Base-by-base conservation (phyloP, 257 asterid genomes). In the Gentiana dahurica region DNA sequence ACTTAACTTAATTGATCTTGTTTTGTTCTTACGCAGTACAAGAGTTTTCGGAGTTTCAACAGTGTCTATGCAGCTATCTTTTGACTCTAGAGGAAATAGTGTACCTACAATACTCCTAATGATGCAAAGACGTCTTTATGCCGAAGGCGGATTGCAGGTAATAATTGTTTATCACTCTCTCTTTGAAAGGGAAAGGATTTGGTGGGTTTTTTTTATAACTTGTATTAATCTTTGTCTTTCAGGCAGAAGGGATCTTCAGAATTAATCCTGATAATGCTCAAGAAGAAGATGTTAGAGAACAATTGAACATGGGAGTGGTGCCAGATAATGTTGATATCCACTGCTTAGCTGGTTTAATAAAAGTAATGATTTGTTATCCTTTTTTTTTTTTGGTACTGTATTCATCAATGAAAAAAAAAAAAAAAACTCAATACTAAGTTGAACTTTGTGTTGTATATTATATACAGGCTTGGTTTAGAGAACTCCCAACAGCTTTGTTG, bases 31-130 rank as follows among this genome's bases (percentile, higher is more conserved):
- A 13, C 49, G 15, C 58, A 89, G 95, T 70, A 77, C 95, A 36
- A 75, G 92, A 60, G 97, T 81, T 12, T 89, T 89, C 65, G 97
- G 97, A 46, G 97, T 89, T 70, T 89, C 97, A 32, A 86, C 90
- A 3, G 89, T 86, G 72, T 89, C 94, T 10, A 89, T 89, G 97
- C 97, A 89, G 76, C 95, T 89, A 53, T 89, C 95, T 9, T 79
- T 76, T 58, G 97, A 89, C 67, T 64, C 84, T 45, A 66, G 97
- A 67, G 97, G 95, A 48, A 89, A 89, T 56, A 77, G 89, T 33
- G 88, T 89, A 10, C 97, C 97, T 1, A 89, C 92, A 12, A 86
- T 86, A 65, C 83, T 89, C 32, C 71, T 89, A 51, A 81, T 89
- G 95, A 86, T 89, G 97, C 95, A 89, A 63, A 71, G 92, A 13